These are phyloP conservation scores for Gentiana macrophylla DNA, from an alignment of 257 asterid species.

Conservation along the genomic window DNA sequence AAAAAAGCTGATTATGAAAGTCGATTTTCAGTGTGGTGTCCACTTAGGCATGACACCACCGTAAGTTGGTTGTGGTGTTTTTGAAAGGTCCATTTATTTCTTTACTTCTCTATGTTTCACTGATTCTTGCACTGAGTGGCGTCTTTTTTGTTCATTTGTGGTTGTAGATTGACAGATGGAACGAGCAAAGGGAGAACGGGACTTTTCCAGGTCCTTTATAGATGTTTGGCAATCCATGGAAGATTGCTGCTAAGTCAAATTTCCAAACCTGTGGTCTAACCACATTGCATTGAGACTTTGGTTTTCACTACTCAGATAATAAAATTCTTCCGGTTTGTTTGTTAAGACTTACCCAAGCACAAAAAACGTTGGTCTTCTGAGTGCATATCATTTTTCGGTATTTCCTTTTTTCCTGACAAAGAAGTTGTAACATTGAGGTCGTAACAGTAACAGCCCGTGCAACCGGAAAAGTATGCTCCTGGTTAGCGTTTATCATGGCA, in stretches of 20 bases:
- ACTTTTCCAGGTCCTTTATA: slow-evolving; percentile 93
- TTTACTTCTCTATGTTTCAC: no score
- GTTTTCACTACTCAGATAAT: slow-evolving; percentile 19
- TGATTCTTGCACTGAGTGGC: neutral
- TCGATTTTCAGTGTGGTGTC: no score
- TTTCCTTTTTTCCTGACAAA: neutral
- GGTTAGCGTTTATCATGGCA: no score
- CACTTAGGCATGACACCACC: no score
- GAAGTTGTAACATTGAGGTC: no score
- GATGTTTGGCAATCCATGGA: slow-evolving; percentile 13
- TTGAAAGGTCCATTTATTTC: no score
- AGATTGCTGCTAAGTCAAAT: slow-evolving; percentile 7
- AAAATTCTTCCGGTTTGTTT: slow-evolving; percentile 18
- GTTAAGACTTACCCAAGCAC: slow-evolving; percentile 15
- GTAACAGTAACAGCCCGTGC: no score
- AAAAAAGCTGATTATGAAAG: no score
- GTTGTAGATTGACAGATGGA: slow-evolving; percentile 87
- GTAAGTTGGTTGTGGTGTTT: no score
- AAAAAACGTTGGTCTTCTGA: slow-evolving; percentile 5
- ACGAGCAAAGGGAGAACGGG: slow-evolving; percentile 96
- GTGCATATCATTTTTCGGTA: no score
- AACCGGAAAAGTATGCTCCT: no score
- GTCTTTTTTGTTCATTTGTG: slow-evolving; percentile 4
- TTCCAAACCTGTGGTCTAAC: slow-evolving; percentile 13
- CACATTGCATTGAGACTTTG: slow-evolving; percentile 19